Conservation (phyloP, 2,329 filamentous ascomycete genomes). For the Fusarium nanum region DNA sequence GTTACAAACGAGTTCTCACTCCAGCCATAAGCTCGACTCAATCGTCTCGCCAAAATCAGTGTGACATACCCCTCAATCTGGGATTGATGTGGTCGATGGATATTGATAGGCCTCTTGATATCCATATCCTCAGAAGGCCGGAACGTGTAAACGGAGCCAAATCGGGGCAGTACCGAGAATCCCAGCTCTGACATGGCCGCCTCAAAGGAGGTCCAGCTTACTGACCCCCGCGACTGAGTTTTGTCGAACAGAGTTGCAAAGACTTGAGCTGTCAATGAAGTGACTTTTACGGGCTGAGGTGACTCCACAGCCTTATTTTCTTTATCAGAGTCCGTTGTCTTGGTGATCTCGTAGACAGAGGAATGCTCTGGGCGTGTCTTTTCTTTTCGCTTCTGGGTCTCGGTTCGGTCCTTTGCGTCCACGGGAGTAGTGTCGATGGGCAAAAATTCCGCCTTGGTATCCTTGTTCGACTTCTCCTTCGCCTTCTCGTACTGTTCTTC, state of each 20-base stretch:
- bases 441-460: conserved; percentile 11
- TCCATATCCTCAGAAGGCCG: conserved; percentile 46
- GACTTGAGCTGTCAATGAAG: conserved; percentile 50
- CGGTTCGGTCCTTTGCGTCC: conserved; percentile 41
- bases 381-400: conserved; percentile 55
- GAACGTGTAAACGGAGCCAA: conserved; percentile 58
- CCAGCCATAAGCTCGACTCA: conserved; percentile 55
- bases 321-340: background rate
- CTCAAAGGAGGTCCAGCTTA: conserved; percentile 55
- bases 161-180: conserved; percentile 56
- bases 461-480: conserved; percentile 41
- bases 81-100: conserved; percentile 54
- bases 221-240: conserved; percentile 46
- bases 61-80: conserved; percentile 51
- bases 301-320: background rate
- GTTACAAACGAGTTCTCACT: conserved; percentile 48
- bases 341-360: conserved; percentile 50
- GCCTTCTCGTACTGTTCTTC: conserved; percentile 45
- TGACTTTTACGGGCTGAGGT: conserved; percentile 51
- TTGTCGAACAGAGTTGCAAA: conserved; percentile 53
- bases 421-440: conserved; percentile 33
- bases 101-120: conserved; percentile 47
- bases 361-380: conserved; percentile 57
- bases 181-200: conserved; percentile 56
- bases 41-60: conserved; percentile 46